A percentile compares a stretch with the other conserved stretches of the same genome.
Conservation (phyloP, 208 protist species). For the Crithidia sp. region DNA sequence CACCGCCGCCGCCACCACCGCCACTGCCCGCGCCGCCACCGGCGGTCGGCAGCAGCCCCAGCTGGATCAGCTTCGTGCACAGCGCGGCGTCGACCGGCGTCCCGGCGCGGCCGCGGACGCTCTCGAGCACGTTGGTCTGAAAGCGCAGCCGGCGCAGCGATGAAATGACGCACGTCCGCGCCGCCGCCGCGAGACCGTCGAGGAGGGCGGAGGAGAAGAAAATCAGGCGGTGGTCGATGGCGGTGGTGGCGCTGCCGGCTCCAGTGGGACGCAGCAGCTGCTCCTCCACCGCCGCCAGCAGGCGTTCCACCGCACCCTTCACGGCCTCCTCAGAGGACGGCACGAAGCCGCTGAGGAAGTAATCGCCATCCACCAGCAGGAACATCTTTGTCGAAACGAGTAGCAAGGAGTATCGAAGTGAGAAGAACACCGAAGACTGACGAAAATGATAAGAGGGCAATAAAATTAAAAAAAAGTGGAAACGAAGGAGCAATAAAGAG, state of each 20-base stretch:
- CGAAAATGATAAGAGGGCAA: too few species aligned
- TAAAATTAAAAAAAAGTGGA: constrained; percentile 2
- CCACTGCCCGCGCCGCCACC: not conserved
- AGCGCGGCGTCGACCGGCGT: constrained; percentile 79
- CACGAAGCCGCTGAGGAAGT: constrained; percentile 73
- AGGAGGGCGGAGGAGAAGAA: constrained; percentile 75
- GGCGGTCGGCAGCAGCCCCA: constrained; percentile 40
- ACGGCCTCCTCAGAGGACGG: constrained; percentile 55
- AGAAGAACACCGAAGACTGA: not conserved
- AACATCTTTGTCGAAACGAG: constrained; percentile 21
- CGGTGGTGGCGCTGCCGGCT: not conserved
- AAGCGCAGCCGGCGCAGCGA: constrained; percentile 67
- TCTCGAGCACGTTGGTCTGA: constrained; percentile 68
- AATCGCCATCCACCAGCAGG: constrained; percentile 81
- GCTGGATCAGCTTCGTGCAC: constrained; percentile 63
- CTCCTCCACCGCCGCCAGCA: constrained; percentile 44
- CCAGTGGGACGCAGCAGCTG: constrained; percentile 43
- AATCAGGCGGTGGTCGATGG: constrained; percentile 54
- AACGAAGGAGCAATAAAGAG: not conserved
- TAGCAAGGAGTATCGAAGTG: constrained; percentile 8
- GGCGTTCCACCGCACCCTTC: constrained; percentile 40
- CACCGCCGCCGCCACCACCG: not conserved
- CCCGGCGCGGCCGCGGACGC: constrained; percentile 52
- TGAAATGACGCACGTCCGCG: constrained; percentile 58
- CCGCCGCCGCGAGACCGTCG: constrained; percentile 40